These are phyloP conservation scores for Ilyonectria mors-panacis DNA, from an alignment of 2,329 filamentous ascomycete species.

Conservation along the genomic window DNA sequence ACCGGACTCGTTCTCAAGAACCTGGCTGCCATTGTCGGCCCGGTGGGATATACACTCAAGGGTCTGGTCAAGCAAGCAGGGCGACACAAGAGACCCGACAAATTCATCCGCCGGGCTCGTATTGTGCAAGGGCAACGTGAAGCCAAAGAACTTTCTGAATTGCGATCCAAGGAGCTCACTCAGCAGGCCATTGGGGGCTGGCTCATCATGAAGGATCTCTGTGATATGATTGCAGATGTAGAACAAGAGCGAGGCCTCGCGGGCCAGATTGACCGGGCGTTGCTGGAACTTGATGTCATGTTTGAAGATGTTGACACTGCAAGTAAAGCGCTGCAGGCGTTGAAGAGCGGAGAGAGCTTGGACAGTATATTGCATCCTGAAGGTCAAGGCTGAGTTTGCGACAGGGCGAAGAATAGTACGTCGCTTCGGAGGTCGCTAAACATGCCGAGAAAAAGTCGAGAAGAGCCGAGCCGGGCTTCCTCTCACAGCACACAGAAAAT, in stretches of 20 bases:
- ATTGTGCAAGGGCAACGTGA: conserved; percentile 72
- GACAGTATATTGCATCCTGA: conserved; percentile 45
- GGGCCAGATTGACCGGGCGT: conserved; percentile 51
- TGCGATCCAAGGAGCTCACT: conserved; percentile 46
- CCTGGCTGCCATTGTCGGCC: conserved; percentile 72
- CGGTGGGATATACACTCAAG: conserved; percentile 74
- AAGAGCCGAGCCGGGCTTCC: conserved; percentile 27
- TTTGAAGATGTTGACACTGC: conserved; percentile 67
- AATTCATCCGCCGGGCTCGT: conserved; percentile 69
- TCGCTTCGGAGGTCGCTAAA: conserved; percentile 41
- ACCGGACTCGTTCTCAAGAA: conserved; percentile 77
- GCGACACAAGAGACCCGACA: conserved; percentile 66
- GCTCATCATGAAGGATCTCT: conserved; percentile 52
- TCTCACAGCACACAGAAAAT: conserved; percentile 22
- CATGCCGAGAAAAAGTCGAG: conserved; percentile 32
- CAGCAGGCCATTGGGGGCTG: conserved; percentile 51
- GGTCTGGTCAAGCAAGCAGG: conserved; percentile 73
- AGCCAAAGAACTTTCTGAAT: conserved; percentile 52
- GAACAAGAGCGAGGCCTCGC: conserved; percentile 58
- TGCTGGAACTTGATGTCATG: conserved; percentile 50
- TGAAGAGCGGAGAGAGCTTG: conserved; percentile 59
- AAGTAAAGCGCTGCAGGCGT: conserved; percentile 60
- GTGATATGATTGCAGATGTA: conserved; percentile 45
- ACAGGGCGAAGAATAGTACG: conserved; percentile 25
- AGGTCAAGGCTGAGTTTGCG: conserved; percentile 29